These are phyloP conservation scores for Dichotomocladium elegans DNA, from an alignment of 371 early-diverging fungal genomes.

Conservation along the genomic window DNA sequence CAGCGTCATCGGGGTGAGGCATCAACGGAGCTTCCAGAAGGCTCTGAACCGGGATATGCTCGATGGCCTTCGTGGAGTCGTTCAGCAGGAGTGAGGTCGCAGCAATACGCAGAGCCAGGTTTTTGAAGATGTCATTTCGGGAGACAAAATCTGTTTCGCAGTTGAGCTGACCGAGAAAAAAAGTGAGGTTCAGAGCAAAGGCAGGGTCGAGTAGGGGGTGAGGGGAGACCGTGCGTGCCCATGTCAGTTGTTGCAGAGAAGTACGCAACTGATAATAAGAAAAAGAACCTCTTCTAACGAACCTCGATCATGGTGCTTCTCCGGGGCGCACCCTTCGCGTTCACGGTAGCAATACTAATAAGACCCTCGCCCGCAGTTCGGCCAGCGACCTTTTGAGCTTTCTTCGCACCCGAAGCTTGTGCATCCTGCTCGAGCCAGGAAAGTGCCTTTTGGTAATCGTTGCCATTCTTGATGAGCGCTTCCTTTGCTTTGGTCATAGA, in stretches of 20 bases:
- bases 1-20: conserved; percentile 46
- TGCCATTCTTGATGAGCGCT: conserved; percentile 70
- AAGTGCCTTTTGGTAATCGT: conserved; percentile 76
- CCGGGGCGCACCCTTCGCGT: conserved; percentile 30
- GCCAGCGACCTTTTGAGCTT: conserved; percentile 55
- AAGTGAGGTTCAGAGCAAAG: not conserved
- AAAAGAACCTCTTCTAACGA: conserved; percentile 3
- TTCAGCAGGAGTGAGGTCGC: conserved; percentile 57
- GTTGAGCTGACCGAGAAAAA: conserved; percentile 55
- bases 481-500: conserved; percentile 86
- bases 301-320: conserved; percentile 68
- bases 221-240: too few relatives aligned
- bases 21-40: conserved; percentile 51
- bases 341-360: conserved; percentile 62
- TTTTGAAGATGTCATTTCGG: conserved; percentile 75
- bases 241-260: too few relatives aligned
- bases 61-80: conserved; percentile 35
- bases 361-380: conserved; percentile 55
- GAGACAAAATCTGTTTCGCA: conserved; percentile 97
- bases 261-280: too few relatives aligned
- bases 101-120: conserved; percentile 71
- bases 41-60: conserved; percentile 35
- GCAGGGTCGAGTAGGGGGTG: not conserved
- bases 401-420: conserved; percentile 66
- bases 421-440: conserved; percentile 80